These are phyloP conservation scores for Globisporangium alternatum DNA, from an alignment of 352 stramenopile species.

Conservation along the genomic window DNA sequence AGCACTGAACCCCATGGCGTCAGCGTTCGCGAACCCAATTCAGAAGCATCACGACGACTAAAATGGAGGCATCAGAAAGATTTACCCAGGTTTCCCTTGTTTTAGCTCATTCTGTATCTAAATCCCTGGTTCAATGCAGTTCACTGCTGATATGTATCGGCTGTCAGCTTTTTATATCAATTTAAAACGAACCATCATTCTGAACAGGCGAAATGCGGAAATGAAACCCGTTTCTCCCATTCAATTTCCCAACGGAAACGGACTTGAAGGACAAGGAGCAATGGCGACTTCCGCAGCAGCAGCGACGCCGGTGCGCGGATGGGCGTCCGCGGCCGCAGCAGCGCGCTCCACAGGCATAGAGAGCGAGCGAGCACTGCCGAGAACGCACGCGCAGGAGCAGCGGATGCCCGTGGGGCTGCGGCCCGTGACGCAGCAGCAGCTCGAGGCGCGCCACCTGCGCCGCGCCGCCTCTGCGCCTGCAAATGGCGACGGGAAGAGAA, in stretches of 20 bases:
- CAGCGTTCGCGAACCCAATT: conserved; percentile 10
- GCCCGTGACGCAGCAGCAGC: conserved; percentile 19
- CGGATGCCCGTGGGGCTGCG: conserved; percentile 13
- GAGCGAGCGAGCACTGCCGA: not conserved
- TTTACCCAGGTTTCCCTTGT: not conserved
- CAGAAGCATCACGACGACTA: not conserved
- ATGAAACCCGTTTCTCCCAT: not conserved
- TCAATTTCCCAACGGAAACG: conserved; percentile 2
- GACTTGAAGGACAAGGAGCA: not conserved
- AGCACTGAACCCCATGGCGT: not conserved
- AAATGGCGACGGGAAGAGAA: no score
- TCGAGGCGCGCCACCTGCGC: conserved; percentile 12
- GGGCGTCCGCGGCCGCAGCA: conserved; percentile 1
- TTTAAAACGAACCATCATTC: conserved; percentile 4
- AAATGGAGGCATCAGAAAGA: not conserved
- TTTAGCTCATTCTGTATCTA: not conserved
- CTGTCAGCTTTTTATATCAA: not conserved
- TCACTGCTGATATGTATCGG: not conserved
- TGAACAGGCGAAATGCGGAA: not conserved
- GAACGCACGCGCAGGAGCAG: not conserved
- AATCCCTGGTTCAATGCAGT: not conserved
- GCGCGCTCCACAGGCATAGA: not conserved
- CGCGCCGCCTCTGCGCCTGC: conserved; percentile 3
- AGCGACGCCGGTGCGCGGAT: conserved; percentile 10
- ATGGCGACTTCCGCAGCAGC: conserved; percentile 10